phyloP scores from a whole-genome alignment of 768 basidiomycete genomes.

The Suillus weaverae region DNA sequence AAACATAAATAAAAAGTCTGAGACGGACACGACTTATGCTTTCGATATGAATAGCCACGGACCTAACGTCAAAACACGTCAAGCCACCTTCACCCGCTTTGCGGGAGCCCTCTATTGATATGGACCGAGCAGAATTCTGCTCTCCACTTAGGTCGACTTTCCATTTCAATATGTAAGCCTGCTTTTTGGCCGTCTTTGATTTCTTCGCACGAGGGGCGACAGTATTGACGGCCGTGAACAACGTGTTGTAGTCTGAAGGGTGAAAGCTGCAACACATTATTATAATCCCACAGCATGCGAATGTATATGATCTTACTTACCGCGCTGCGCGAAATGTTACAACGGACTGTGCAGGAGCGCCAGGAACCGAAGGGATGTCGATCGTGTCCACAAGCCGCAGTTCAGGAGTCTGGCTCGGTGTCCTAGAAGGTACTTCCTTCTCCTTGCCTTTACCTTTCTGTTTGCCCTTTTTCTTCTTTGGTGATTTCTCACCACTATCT shows the following conservation, averaged over 20 bases:
- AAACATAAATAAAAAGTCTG: conserved; percentile 7
- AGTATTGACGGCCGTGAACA: conserved; percentile 77
- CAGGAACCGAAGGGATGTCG: conserved; percentile 51
- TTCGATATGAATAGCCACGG: conserved; percentile 19
- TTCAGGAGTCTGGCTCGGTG: conserved; percentile 11
- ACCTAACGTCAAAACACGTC: conserved; percentile 91
- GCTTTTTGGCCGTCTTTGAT: conserved; percentile 54
- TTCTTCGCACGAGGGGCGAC: conserved; percentile 56
- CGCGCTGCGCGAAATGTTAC: conserved; percentile 64
- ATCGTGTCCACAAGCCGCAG: conserved; percentile 51
- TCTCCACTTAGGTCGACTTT: conserved; percentile 58
- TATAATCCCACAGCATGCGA: conserved; percentile 10
- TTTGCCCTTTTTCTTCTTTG: conserved; percentile 35
- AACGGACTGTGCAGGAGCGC: conserved; percentile 42
- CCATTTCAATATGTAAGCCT: conserved; percentile 73
- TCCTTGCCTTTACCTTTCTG: conserved; percentile 37
- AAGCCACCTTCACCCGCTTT: conserved; percentile 79
- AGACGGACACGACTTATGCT: conserved; percentile 7
- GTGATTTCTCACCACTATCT: conserved; percentile 15
- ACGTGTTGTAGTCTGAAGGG: conserved; percentile 45
- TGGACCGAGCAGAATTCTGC: conserved; percentile 67
- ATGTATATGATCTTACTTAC: conserved; percentile 30
- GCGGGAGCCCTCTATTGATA: conserved; percentile 48
- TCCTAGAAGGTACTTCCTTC: conserved; percentile 41
- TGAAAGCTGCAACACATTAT: conserved; percentile 50